Base-by-base conservation (phyloP, 768 basidiomycete species). In the Fomitopsis serialis region DNA sequence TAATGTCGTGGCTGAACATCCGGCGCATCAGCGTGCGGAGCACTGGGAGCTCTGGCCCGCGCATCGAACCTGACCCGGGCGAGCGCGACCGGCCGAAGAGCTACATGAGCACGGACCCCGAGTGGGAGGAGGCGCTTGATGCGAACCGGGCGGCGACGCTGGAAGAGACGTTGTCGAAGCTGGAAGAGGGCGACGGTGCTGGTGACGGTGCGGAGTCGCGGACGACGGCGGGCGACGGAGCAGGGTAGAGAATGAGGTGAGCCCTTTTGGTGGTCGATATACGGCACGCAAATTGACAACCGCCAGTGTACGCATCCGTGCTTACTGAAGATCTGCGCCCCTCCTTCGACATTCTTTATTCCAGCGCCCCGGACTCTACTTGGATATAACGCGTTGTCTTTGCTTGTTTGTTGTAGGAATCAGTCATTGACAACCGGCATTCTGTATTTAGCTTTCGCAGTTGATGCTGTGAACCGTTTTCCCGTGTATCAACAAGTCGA, bases 121-220 rank as follows among this genome's bases (percentile, higher is more conserved):
- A 79, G 29, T 81, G 81, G 80, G 78, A 85, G 58, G 76, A 70
- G 52, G 70, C 77, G 22, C 69, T 72, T 50, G 74, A 82, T 63
- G 78, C 78, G 15, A 78, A 80, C 50, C 68, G 80, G 43, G 80
- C 81, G 12, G 68, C 72, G 48, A 65, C 65, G 43, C 66, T 85
- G 46, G 84, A 84, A 63, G 78, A 81, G 58, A 80, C 82, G 8
- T 68, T 86, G 63, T 69, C 75, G 37, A 71, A 63, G 46, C 58
- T 71, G 55, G 70, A 72, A 53, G 66, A 68, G 4, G 61, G 61
- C 0, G 37, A 36, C n/a, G n/a, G n/a, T n/a, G n/a, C n/a, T n/a
- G n/a, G n/a, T n/a, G n/a, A n/a, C n/a, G n/a, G n/a, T n/a, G n/a
- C n/a, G n/a, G n/a, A n/a, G n/a, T n/a, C n/a, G n/a, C n/a, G 17